phyloP scores from a whole-genome alignment of 306 rosid genomes.

The Crataegus laevigata region DNA sequence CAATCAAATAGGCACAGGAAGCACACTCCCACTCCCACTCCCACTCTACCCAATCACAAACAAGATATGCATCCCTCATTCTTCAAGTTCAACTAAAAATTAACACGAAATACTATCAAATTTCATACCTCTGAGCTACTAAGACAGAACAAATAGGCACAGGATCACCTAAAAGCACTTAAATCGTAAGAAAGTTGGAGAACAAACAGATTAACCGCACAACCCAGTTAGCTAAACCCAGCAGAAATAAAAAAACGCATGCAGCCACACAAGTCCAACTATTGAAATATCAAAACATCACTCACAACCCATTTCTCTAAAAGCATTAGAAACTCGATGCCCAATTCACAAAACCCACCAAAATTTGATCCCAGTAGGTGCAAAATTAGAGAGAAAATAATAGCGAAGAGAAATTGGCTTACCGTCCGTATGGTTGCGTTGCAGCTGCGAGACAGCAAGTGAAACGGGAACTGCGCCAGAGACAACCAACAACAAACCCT shows the following conservation, averaged over 20 bases:
- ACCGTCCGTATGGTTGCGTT: too few species aligned
- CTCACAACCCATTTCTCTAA: slow-evolving; percentile 8
- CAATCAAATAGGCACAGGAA: too few species aligned
- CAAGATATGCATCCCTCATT: background rate
- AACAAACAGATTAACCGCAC: slow-evolving; percentile 3
- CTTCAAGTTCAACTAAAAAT: background rate
- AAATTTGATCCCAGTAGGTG: background rate
- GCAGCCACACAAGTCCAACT: slow-evolving; percentile 17
- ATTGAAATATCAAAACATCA: slow-evolving; percentile 18
- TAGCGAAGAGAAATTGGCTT: too few species aligned
- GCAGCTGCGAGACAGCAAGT: too few species aligned
- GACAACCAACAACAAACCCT: too few species aligned
- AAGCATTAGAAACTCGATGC: slow-evolving; percentile 11
- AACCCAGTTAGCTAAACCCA: slow-evolving; percentile 5
- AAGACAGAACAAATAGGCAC: background rate
- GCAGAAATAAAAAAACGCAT: slow-evolving; percentile 3
- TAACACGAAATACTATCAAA: background rate
- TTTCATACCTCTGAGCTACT: slow-evolving; percentile 13
- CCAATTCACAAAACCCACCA: slow-evolving; percentile 2
- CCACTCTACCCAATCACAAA: too few species aligned
- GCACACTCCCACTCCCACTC: too few species aligned
- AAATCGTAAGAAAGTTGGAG: background rate
- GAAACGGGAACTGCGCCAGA: too few species aligned
- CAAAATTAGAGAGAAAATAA: too few species aligned
- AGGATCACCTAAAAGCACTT: slow-evolving; percentile 6